Base-by-base conservation (phyloP, 2,329 filamentous ascomycete genomes). In the Curvularia lunata region DNA sequence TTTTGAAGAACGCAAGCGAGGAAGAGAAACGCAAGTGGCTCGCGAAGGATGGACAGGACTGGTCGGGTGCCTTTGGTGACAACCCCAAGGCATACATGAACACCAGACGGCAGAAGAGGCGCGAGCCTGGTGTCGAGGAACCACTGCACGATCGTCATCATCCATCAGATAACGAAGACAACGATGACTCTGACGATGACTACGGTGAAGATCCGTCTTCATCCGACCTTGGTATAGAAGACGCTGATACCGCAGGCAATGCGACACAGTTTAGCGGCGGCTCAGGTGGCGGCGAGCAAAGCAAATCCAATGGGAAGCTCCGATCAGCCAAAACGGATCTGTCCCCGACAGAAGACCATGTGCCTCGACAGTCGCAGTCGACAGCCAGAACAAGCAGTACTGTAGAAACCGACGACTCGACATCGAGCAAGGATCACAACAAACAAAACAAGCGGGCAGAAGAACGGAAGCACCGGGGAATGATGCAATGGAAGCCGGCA, bases 401-500 rank as follows among this genome's bases (percentile, higher is more conserved):
- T 6, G 65, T 64, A 12, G 67, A 54, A 13, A 63, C 55, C 4
- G 62, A 56, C 34, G 45, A 46, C 23, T 54, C 63, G 1, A 71
- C 51, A 54, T 75, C 67, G 38, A 64, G 59, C 71, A 87, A 87
- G 72, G 84, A 88, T 21, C 86, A 89, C 73, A 87, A 86, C 67
- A 82, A 82, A 55, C 84, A 87, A 61, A 91, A 88, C 72, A 86
- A 89, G 62, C 87, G 90, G 47, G 79, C 80, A 45, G 83, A 97
- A 73, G 89, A 93, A 74, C 86, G 93, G 0, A 92, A 93, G 78
- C 92, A 97, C 67, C 84, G 93, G 10, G 94, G 94, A 0, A 70
- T 97, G 72, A 96, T 97, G 91, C 94, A 98, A 76, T 98, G 93
- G 92, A 91, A 88, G 71, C 93, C 94, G 0, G 90, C 93, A 74